These are phyloP conservation scores for Liriodendron chinense DNA, from an alignment of 164 flowering plant species.

Conservation along the genomic window DNA sequence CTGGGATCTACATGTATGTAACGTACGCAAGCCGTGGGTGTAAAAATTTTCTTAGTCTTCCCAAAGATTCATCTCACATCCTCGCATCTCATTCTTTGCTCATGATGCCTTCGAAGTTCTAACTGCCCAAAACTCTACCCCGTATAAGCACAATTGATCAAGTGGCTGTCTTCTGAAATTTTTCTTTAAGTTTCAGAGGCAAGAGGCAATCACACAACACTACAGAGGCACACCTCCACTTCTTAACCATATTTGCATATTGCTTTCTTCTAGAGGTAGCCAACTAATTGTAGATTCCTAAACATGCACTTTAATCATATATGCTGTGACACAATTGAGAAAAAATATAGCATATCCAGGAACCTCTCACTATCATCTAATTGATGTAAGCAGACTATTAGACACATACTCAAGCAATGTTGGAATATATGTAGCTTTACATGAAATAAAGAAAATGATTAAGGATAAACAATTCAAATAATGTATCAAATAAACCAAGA, in stretches of 20 bases:
- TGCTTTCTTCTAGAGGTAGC: not conserved
- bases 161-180: too few relatives aligned
- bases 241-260: not conserved
- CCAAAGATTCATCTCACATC: too few relatives aligned
- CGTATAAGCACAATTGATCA: too few relatives aligned
- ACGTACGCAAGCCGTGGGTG: too few relatives aligned
- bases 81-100: too few relatives aligned
- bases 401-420: not conserved
- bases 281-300: not conserved
- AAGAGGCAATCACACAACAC: not conserved
- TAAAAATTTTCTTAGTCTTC: too few relatives aligned
- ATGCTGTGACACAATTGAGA: too few relatives aligned
- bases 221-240: not conserved
- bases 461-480: not conserved
- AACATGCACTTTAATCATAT: not conserved
- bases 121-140: too few relatives aligned
- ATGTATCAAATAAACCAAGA: not conserved
- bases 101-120: too few relatives aligned
- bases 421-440: not conserved
- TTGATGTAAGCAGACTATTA: not conserved
- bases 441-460: not conserved
- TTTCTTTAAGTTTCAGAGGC: not conserved
- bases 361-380: not conserved
- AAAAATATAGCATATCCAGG: not conserved
- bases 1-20: too few relatives aligned